Evolutionary conservation across 441 rosid genomes (phyloP).

Genomic region (Macaranga tanarius): DNA sequence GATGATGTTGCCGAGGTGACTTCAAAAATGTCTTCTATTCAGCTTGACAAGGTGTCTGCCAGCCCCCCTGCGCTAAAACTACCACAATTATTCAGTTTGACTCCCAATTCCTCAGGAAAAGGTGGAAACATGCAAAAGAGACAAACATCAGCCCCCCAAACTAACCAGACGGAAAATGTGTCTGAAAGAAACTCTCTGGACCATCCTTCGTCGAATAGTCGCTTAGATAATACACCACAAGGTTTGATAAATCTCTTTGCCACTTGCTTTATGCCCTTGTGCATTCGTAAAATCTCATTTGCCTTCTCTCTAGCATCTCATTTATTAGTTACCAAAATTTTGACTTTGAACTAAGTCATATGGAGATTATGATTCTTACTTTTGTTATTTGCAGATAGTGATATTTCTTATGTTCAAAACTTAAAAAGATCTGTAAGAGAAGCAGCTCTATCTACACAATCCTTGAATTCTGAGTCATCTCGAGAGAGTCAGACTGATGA

Average conservation of each 20-base stretch:
- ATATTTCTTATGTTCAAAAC: conserved; percentile 60
- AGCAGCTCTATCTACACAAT: conserved; percentile 70
- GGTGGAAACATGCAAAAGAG: conserved; percentile 76
- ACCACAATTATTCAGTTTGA: conserved; percentile 89
- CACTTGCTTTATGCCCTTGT: conserved; percentile 4
- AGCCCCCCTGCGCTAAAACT: conserved; percentile 80
- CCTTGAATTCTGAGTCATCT: conserved; percentile 69
- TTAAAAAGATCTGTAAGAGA: conserved; percentile 93
- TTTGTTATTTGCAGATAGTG: conserved; percentile 58
- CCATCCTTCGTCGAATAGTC: conserved; percentile 52
- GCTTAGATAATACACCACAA: conserved; percentile 51
- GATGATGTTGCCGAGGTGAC: conserved; percentile 70
- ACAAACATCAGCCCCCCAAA: conserved; percentile 53
- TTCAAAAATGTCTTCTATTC: conserved; percentile 68
- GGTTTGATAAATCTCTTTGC: conserved; percentile 51
- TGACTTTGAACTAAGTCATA: conserved; percentile 12
- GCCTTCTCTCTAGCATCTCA: conserved; percentile 8
- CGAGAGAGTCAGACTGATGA: conserved; percentile 74
- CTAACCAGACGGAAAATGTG: conserved; percentile 58
- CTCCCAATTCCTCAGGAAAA: conserved; percentile 90
- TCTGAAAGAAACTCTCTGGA: conserved; percentile 61
- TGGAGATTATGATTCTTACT: conserved; percentile 24
- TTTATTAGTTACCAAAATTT: conserved; percentile 11
- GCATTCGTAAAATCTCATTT: conserved; percentile 5
- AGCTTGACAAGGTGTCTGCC: conserved; percentile 77